phyloP scores from a whole-genome alignment of 2,329 filamentous ascomycete genomes.

The Ophiocordyceps camponoti-floridani region DNA sequence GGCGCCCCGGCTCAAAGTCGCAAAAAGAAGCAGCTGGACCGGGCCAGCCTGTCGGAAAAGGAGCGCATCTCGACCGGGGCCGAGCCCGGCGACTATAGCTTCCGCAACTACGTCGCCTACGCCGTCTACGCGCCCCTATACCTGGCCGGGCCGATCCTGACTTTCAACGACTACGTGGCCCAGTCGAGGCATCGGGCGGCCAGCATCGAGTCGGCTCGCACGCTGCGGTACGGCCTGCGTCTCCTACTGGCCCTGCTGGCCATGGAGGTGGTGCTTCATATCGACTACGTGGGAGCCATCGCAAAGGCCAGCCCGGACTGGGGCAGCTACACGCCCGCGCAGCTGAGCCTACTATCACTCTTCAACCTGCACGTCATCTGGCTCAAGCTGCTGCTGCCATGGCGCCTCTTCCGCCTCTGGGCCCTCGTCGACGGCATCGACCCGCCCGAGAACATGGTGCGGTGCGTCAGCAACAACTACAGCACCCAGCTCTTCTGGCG shows the following conservation, averaged over 20 bases:
- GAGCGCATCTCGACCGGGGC: slow-evolving; percentile 71
- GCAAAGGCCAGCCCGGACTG: slow-evolving; percentile 65
- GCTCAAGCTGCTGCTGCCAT: slow-evolving; percentile 90
- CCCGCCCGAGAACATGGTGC: slow-evolving; percentile 94
- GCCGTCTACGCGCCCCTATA: slow-evolving; percentile 85
- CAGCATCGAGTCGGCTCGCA: slow-evolving; percentile 53
- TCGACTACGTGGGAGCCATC: slow-evolving; percentile 85
- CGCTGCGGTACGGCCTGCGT: slow-evolving; percentile 63
- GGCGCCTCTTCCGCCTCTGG: slow-evolving; percentile 99
- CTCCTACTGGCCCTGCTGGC: slow-evolving; percentile 64
- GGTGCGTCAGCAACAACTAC: slow-evolving; percentile 92
- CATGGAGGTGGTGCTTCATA: slow-evolving; percentile 88
- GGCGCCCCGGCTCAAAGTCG: slow-evolving; percentile 7
- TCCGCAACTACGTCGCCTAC: slow-evolving; percentile 81
- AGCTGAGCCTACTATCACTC: slow-evolving; percentile 79
- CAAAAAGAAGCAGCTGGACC: slow-evolving; percentile 97
- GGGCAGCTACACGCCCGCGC: slow-evolving; percentile 67
- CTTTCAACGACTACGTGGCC: slow-evolving; percentile 94
- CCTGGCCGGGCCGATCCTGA: slow-evolving; percentile 80
- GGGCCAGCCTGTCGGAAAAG: slow-evolving; percentile 67
- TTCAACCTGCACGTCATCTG: slow-evolving; percentile 97
- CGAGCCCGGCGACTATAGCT: slow-evolving; percentile 49
- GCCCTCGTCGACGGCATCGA: slow-evolving; percentile 78
- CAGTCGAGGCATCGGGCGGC: slow-evolving; percentile 59
- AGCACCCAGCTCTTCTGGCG: slow-evolving; percentile 87